Conservation (phyloP, 805 yeast species). For the Komagataella pastoris region DNA sequence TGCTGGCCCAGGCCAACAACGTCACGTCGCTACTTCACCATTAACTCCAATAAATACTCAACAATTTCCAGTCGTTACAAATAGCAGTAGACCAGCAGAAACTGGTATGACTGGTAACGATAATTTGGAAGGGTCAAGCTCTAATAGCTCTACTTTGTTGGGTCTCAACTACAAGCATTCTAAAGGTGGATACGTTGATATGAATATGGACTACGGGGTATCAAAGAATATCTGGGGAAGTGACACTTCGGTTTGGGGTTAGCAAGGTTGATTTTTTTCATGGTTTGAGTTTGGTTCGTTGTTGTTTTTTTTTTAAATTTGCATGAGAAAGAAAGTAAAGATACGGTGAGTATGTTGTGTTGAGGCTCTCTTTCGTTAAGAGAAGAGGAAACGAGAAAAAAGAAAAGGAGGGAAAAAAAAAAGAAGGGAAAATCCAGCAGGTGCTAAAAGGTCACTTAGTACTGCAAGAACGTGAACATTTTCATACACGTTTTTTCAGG, state of each 20-base stretch:
- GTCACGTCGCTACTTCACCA: background rate
- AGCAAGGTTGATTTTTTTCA: background rate
- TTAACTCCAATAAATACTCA: background rate
- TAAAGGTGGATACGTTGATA: background rate
- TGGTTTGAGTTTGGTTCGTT: background rate
- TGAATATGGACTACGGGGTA: background rate
- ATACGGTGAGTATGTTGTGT: background rate
- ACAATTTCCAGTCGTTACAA: background rate
- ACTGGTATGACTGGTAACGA: background rate
- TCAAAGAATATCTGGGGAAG: conserved; percentile 11
- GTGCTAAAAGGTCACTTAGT: background rate
- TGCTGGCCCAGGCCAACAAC: background rate
- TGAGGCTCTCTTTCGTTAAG: background rate
- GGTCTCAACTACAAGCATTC: background rate
- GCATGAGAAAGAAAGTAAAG: background rate
- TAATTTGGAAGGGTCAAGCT: background rate
- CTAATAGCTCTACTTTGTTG: background rate
- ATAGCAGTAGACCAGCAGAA: background rate
- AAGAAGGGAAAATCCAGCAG: background rate
- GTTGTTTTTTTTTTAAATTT: background rate
- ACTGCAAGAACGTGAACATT: background rate
- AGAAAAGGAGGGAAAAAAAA: background rate
- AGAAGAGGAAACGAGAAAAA: background rate
- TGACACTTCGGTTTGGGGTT: conserved; percentile 14
- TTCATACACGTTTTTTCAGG: background rate